phyloP scores from a whole-genome alignment of 1,139 yeast genomes.

The Pichia sp. region DNA sequence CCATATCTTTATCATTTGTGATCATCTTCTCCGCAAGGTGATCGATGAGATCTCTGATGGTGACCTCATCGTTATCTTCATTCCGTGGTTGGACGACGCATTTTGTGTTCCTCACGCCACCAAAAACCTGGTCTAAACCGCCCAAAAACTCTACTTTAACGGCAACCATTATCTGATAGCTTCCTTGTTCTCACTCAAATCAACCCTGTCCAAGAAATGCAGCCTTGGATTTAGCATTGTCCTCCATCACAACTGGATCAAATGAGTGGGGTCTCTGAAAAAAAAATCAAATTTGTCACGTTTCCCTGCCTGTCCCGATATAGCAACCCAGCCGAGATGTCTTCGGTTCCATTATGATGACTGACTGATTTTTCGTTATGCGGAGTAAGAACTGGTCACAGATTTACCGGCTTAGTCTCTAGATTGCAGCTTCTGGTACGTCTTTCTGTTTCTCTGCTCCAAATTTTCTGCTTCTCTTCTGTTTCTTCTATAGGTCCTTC shows the following conservation, averaged over 20 bases:
- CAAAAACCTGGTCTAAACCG: slow-evolving; percentile 51
- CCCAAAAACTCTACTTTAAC: slow-evolving; percentile 34
- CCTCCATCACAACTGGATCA: too few species aligned
- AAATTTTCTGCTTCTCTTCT: not conserved
- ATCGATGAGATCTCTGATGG: slow-evolving; percentile 46
- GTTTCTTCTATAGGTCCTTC: not conserved
- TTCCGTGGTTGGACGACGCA: slow-evolving; percentile 22
- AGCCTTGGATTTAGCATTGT: too few species aligned
- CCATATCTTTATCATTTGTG: slow-evolving; percentile 57
- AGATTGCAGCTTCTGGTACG: not conserved
- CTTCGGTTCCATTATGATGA: not conserved
- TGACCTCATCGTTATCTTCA: slow-evolving; percentile 16
- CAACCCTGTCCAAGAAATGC: too few species aligned
- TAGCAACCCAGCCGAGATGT: not conserved
- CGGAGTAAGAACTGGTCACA: not conserved
- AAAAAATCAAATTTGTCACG: not conserved
- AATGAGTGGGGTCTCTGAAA: not conserved
- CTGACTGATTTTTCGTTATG: not conserved
- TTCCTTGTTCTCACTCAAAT: too few species aligned
- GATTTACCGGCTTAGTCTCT: not conserved
- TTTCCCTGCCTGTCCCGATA: not conserved
- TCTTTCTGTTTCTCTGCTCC: not conserved
- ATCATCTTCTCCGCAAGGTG: slow-evolving; percentile 54
- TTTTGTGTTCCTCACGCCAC: slow-evolving; percentile 37
- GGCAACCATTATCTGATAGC: not conserved